A percentile compares a stretch with the other conserved stretches of the same genome.
phyloP scores from a whole-genome alignment of 176 grass and related monocot genomes.

The Phoenix dactylifera region DNA sequence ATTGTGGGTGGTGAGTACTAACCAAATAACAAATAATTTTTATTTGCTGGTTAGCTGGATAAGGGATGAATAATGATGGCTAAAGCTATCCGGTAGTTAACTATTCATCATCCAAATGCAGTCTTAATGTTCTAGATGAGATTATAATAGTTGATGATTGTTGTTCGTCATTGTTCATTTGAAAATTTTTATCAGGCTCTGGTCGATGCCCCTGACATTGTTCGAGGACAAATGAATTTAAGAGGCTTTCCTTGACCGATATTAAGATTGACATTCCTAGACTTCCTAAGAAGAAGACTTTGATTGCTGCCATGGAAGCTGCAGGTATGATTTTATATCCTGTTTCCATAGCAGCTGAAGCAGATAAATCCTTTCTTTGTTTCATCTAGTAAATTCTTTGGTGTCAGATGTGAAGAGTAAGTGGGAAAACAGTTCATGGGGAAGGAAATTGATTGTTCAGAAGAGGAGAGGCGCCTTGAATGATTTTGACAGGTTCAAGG shows the following conservation, averaged over 20 bases:
- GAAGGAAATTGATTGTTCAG: conserved; percentile 39
- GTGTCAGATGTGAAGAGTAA: conserved; percentile 34
- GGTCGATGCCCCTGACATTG: conserved; percentile 36
- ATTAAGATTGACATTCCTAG: conserved; percentile 39
- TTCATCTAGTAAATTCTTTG: neutral
- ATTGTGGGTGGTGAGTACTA: no score
- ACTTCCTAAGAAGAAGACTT: conserved; percentile 28
- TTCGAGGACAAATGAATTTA: conserved; percentile 37
- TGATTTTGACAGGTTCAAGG: conserved; percentile 45
- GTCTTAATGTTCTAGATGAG: no score
- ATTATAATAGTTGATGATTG: no score
- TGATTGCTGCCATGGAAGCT: conserved; percentile 38
- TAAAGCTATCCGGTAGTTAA: no score
- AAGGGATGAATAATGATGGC: no score
- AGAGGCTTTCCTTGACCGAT: conserved; percentile 38
- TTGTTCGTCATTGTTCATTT: no score
- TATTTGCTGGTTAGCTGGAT: no score
- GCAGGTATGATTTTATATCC: conserved; percentile 10
- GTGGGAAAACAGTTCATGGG: conserved; percentile 41
- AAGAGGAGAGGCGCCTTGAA: conserved; percentile 39
- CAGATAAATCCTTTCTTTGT: neutral
- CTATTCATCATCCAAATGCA: no score
- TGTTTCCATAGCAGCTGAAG: neutral
- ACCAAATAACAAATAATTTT: no score
- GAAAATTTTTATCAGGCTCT: conserved; percentile 19